phyloP scores from a whole-genome alignment of 1,284 basidiomycete genomes.

The Jaminaea rosea region DNA sequence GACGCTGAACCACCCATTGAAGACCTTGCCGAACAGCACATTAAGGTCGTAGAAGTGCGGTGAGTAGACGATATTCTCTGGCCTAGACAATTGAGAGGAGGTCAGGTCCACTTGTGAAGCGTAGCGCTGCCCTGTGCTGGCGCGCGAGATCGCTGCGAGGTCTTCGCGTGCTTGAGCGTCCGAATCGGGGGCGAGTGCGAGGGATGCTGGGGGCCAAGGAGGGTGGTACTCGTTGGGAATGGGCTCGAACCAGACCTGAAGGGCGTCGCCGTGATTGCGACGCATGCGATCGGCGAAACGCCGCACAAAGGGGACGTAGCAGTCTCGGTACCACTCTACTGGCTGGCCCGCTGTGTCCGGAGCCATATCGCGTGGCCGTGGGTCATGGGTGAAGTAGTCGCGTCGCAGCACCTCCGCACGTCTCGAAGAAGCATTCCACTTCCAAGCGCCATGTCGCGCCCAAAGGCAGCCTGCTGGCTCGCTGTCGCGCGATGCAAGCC shows the following conservation, averaged over 20 bases:
- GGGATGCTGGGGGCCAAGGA: conserved; percentile 22
- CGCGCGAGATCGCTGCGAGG: conserved; percentile 9
- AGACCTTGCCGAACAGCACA: conserved; percentile 39
- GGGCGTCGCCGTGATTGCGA: conserved; percentile 1
- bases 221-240: conserved; percentile 46
- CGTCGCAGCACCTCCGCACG: conserved; percentile 66
- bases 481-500: conserved; percentile 54
- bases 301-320: conserved; percentile 35
- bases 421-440: conserved; percentile 72
- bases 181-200: conserved; percentile 1
- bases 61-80: conserved; percentile 27
- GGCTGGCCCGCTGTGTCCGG: conserved; percentile 45
- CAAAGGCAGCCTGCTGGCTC: conserved; percentile 58
- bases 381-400: conserved; percentile 66
- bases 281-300: conserved; percentile 17
- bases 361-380: conserved; percentile 8
- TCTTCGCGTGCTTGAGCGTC: too few relatives aligned
- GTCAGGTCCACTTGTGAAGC: conserved; percentile 18
- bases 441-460: conserved; percentile 89
- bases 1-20: conserved; percentile 25
- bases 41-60: conserved; percentile 47
- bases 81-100: conserved; percentile 10
- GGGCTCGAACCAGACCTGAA: conserved; percentile 34
- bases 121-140: conserved; percentile 20
- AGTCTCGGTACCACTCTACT: conserved; percentile 44